Evolutionary conservation across 345 rosid genomes (phyloP).

Genomic region (Orychophragmus violaceus): DNA sequence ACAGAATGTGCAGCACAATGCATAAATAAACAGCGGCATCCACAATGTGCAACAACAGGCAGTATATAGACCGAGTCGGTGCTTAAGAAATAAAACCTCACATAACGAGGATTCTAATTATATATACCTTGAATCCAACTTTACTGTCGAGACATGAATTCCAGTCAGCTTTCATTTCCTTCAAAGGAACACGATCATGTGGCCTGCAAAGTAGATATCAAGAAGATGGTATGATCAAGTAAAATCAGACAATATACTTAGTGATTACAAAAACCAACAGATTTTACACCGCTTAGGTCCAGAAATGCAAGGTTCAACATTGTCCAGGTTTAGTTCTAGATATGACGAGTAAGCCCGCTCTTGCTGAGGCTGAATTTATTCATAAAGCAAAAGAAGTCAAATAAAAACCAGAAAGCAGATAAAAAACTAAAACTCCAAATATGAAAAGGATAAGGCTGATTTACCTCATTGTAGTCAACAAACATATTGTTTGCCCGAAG

Average conservation of each 20-base stretch:
- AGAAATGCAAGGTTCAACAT: slow-evolving; percentile 79
- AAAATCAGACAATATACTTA: not conserved
- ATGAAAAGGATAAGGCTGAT: slow-evolving; percentile 5
- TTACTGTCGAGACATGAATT: slow-evolving; percentile 72
- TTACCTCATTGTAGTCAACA: slow-evolving; percentile 86
- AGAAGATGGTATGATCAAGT: not conserved
- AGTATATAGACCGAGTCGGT: not conserved
- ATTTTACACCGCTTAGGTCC: slow-evolving; percentile 82
- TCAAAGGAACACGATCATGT: slow-evolving; percentile 80
- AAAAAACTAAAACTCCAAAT: not conserved
- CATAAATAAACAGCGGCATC: not conserved
- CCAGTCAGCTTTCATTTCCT: slow-evolving; percentile 96
- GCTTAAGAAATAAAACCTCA: not conserved
- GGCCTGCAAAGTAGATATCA: slow-evolving; percentile 54
- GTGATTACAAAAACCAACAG: not conserved
- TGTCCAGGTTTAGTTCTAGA: slow-evolving; percentile 66
- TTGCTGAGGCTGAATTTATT: slow-evolving; percentile 25
- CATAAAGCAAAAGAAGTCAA: slow-evolving; percentile 5
- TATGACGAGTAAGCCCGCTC: slow-evolving; percentile 47
- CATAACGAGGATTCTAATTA: not conserved
- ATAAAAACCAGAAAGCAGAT: not conserved
- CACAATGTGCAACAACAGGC: not conserved
- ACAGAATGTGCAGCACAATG: not conserved
- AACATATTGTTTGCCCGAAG: slow-evolving; percentile 87
- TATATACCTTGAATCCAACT: slow-evolving; percentile 84